phyloP scores from a whole-genome alignment of 345 rosid species.

The Carallia brachiata region DNA sequence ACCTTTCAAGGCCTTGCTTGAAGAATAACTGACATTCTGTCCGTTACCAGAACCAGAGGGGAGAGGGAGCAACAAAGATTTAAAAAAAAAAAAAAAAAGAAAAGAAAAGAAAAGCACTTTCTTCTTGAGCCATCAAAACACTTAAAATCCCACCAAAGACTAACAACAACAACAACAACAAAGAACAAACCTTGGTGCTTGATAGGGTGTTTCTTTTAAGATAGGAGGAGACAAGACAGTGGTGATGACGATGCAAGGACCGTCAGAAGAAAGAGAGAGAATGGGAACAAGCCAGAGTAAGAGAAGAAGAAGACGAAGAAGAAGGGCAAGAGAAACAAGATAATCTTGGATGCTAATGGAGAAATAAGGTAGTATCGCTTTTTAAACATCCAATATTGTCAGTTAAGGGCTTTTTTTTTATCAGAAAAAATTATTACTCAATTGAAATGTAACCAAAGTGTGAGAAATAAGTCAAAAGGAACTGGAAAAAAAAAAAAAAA shows the following conservation, averaged over 20 bases:
- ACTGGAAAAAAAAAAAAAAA: too few species aligned
- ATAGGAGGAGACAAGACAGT: constrained; percentile 30
- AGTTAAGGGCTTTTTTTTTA: too few species aligned
- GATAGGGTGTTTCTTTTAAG: constrained; percentile 21
- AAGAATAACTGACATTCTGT: constrained; percentile 48
- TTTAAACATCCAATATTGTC: too few species aligned
- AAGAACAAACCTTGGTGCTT: constrained; percentile 32
- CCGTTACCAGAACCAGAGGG: constrained; percentile 22
- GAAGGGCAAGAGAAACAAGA: background rate
- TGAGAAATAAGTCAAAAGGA: too few species aligned
- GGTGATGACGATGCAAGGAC: constrained; percentile 16
- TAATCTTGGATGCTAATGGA: too few species aligned
- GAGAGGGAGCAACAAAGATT: background rate
- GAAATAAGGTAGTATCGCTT: too few species aligned
- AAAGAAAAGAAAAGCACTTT: too few species aligned
- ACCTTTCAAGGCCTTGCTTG: constrained; percentile 61
- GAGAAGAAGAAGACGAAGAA: constrained; percentile 25
- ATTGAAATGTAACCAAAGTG: too few species aligned
- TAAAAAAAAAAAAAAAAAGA: too few species aligned
- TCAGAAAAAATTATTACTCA: too few species aligned
- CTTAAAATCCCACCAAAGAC: too few species aligned
- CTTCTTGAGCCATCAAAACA: background rate
- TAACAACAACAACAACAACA: background rate
- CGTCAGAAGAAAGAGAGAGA: constrained; percentile 25
- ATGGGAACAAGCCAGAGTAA: background rate